These are phyloP conservation scores for Penicillium cosmopolitanum DNA, from an alignment of 495 filamentous ascomycete species.

Conservation along the genomic window DNA sequence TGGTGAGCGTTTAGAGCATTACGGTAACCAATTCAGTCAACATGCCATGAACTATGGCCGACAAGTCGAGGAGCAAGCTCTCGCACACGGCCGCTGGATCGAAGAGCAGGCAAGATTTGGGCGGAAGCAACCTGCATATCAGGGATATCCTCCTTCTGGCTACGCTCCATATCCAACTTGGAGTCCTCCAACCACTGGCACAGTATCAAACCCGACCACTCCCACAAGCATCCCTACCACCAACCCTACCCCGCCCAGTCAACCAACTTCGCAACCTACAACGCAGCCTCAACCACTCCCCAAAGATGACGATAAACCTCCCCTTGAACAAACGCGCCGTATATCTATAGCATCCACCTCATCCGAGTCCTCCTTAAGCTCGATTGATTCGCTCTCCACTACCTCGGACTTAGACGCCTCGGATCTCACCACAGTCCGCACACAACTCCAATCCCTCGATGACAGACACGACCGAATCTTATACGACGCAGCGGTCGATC, in stretches of 20 bases:
- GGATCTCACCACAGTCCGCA: conserved; percentile 45
- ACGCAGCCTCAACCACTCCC: conserved; percentile 4
- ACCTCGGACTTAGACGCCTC: conserved; percentile 46
- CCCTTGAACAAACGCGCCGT: conserved; percentile 33
- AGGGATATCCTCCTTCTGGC: conserved; percentile 12
- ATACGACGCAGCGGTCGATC: conserved; percentile 43
- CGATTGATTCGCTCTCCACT: conserved; percentile 47
- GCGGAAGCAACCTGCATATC: conserved; percentile 24
- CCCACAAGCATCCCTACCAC: conserved; percentile 1
- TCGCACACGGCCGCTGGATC: conserved; percentile 47
- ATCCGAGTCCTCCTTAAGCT: conserved; percentile 46
- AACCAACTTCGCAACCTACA: conserved; percentile 9
- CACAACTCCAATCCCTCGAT: conserved; percentile 43
- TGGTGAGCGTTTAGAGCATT: conserved; percentile 47
- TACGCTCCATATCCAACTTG: conserved; percentile 13
- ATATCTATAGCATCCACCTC: conserved; percentile 38
- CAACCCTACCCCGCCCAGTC: not conserved
- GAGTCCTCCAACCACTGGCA: conserved; percentile 6
- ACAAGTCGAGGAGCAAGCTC: conserved; percentile 47
- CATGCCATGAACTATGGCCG: conserved; percentile 47
- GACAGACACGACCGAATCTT: conserved; percentile 46
- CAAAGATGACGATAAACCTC: conserved; percentile 12
- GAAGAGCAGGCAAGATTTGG: conserved; percentile 44
- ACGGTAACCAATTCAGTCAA: conserved; percentile 46
- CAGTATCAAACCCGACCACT: conserved; percentile 2